A percentile compares a stretch with the other conserved stretches of the same genome.
phyloP scores from a whole-genome alignment of 495 filamentous ascomycete genomes.

The Hypoxylon intermedium region DNA sequence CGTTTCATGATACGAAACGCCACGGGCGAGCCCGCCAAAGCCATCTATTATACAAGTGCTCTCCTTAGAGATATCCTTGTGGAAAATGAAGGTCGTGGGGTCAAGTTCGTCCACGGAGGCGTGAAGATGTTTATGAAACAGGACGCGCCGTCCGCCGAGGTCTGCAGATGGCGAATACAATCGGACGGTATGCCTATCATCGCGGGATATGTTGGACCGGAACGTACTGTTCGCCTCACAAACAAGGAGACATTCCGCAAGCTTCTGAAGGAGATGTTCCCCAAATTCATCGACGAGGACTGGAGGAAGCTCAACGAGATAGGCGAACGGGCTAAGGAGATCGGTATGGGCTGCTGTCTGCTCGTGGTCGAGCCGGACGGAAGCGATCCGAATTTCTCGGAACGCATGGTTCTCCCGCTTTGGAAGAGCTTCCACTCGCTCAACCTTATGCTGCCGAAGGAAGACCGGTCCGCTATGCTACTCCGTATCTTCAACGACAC shows the following conservation, averaged over 20 bases:
- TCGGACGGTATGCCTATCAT: constrained; percentile 87
- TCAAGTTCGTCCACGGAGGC: constrained; percentile 95
- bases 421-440: constrained; percentile 87
- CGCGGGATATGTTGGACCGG: constrained; percentile 83
- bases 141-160: constrained; percentile 81
- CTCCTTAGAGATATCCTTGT: constrained; percentile 81
- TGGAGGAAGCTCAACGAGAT: constrained; percentile 86
- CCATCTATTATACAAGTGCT: constrained; percentile 93
- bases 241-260: constrained; percentile 77
- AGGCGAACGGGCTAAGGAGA: constrained; percentile 76
- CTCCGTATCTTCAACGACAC: constrained; percentile 88
- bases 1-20: constrained; percentile 97
- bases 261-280: constrained; percentile 94
- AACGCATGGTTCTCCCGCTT: constrained; percentile 84
- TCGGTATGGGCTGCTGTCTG: constrained; percentile 91
- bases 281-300: constrained; percentile 70
- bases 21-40: constrained; percentile 77
- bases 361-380: constrained; percentile 77
- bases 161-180: constrained; percentile 94
- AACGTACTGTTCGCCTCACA: constrained; percentile 73
- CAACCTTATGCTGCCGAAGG: constrained; percentile 97
- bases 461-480: constrained; percentile 91
- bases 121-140: constrained; percentile 99
- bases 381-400: constrained; percentile 72
- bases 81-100: constrained; percentile 82